Evolutionary conservation across 768 basidiomycete genomes (phyloP).

Genomic region (Naganishia vaughanmartiniae): DNA sequence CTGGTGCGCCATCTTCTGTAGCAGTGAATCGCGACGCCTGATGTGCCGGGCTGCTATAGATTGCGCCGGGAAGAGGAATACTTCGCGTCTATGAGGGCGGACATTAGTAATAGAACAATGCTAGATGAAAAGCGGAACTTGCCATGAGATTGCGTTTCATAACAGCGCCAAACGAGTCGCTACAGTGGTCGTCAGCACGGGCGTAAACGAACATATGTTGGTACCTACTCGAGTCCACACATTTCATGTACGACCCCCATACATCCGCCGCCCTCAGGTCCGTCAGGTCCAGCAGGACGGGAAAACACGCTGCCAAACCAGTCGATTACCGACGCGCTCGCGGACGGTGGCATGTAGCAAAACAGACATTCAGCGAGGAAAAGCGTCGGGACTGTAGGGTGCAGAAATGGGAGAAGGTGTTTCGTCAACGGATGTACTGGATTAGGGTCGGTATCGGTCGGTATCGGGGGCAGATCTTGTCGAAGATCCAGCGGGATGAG

Average conservation of each 20-base stretch:
- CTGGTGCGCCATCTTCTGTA: constrained; percentile 43
- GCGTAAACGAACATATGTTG: background rate
- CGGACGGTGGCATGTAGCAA: constrained; percentile 71
- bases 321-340: constrained; percentile 62
- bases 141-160: constrained; percentile 87
- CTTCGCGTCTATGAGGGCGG: constrained; percentile 60
- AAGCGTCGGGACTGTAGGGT: constrained; percentile 69
- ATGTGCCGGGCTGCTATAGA: constrained; percentile 62
- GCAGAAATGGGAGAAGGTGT: constrained; percentile 54
- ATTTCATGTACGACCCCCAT: constrained; percentile 77
- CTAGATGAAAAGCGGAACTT: constrained; percentile 29
- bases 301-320: constrained; percentile 69
- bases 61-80: constrained; percentile 71
- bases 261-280: constrained; percentile 52
- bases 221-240: constrained; percentile 66
- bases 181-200: background rate
- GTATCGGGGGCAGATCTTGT: constrained; percentile 40
- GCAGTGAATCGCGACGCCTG: constrained; percentile 63
- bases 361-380: constrained; percentile 90
- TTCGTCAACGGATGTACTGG: constrained; percentile 17
- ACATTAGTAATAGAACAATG: background rate
- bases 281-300: background rate
- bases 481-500: constrained; percentile 78
- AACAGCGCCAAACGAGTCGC: constrained; percentile 82
- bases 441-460: background rate